Evolutionary conservation across 768 basidiomycete genomes (phyloP).

Genomic region (Lentinula guzmanii): DNA sequence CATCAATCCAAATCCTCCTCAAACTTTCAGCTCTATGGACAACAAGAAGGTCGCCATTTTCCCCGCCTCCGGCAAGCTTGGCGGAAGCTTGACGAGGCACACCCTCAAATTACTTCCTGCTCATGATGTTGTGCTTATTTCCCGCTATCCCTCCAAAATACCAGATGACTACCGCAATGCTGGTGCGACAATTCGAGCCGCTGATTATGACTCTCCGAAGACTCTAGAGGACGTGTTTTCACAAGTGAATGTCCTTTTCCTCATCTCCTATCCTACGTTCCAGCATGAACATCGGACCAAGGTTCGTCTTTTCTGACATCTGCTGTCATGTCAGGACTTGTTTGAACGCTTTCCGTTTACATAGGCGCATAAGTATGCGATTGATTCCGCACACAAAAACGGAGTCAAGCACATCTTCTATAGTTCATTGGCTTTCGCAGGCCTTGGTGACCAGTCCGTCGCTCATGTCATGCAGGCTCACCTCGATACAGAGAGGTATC

Average conservation of each 20-base stretch:
- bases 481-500: constrained; percentile 2
- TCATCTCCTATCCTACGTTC: not conserved
- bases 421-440: constrained; percentile 1
- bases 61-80: not conserved
- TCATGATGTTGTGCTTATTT: not conserved
- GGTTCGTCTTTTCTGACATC: not conserved
- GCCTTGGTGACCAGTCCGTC: not conserved
- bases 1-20: too few relatives aligned
- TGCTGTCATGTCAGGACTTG: not conserved
- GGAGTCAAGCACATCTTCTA: constrained; percentile 4
- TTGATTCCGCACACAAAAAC: not conserved
- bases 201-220: not conserved
- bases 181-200: not conserved
- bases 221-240: not conserved
- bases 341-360: not conserved
- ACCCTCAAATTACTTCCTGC: not conserved
- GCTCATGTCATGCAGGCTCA: constrained; percentile 3
- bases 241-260: not conserved
- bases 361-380: not conserved
- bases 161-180: not conserved
- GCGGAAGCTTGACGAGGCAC: not conserved
- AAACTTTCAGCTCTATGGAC: not conserved
- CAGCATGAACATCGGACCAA: constrained; percentile 2
- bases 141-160: not conserved
- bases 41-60: not conserved